phyloP scores from a whole-genome alignment of 352 stramenopile species.

The Phytopythium helicoides region DNA sequence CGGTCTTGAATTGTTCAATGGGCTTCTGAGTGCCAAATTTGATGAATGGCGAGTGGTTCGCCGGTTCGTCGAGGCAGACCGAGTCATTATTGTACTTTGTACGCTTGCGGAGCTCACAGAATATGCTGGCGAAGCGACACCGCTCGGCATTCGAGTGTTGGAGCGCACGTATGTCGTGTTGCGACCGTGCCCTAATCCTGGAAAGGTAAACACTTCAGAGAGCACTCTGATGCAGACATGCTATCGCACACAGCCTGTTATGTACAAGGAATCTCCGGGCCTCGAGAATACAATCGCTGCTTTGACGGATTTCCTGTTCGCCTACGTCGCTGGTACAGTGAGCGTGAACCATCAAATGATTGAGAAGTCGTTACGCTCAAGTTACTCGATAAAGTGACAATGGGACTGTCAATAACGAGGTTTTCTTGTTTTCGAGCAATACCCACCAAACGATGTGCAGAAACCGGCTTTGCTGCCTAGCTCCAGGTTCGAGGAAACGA shows the following conservation, averaged over 20 bases:
- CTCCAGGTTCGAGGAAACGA: too few relatives aligned
- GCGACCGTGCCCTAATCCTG: background rate
- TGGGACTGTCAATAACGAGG: too few relatives aligned
- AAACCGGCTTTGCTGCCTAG: too few relatives aligned
- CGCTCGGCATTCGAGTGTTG: constrained; percentile 2
- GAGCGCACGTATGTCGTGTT: constrained; percentile 5
- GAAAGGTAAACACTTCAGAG: background rate
- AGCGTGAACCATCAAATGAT: constrained; percentile 7
- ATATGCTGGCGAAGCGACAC: background rate
- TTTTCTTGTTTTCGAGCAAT: too few relatives aligned
- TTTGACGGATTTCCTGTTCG: constrained; percentile 5
- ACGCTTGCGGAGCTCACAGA: background rate
- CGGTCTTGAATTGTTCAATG: background rate
- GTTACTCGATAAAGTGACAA: too few relatives aligned
- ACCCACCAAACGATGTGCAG: too few relatives aligned
- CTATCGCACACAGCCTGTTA: background rate
- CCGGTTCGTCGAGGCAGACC: background rate
- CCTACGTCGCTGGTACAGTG: background rate
- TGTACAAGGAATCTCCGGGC: background rate
- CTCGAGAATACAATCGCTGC: constrained; percentile 1
- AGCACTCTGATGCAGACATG: constrained; percentile 6
- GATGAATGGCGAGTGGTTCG: constrained; percentile 4
- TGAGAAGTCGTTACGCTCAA: too few relatives aligned
- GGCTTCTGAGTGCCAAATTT: background rate
- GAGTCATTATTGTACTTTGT: background rate